Evolutionary conservation across 2,329 filamentous ascomycete species (phyloP), one percentile per base, ranked within the genome.

Genomic region (Apiospora rasikravindrae): DNA sequence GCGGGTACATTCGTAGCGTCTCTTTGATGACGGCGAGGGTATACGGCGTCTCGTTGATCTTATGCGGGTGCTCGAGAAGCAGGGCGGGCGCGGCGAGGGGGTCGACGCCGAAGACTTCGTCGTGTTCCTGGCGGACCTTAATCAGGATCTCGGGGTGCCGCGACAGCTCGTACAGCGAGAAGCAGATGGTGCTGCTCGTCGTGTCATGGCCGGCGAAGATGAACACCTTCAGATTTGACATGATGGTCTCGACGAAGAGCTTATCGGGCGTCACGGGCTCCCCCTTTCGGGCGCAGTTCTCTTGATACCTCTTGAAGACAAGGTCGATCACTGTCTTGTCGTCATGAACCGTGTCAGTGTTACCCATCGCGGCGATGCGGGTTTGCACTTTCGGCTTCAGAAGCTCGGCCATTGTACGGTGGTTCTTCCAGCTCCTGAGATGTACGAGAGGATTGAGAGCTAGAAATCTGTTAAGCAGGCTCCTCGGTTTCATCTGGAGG

Each of bases 1-100:
- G 82, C 0, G 88, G 87, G 72, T 85, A 87, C n/a, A 90, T 75
- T 2, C 88, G 83, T 2, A 90, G 80, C 0, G 83, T 82, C 78
- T 90, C 88, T 73, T 88, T 87, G 73, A 88, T 83, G 10, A 88
- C 83, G 47, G 86, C 87, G 5, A 78, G 80, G 3, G 87, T 88
- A 76, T 88, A 89, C 1, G 83, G 81, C 14, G 90, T 81, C 37
- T 83, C 79, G 77, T 86, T 88, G 71, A 90, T 80, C 7, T 86
- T 80, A 51, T 82, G 76, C 0, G 86, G 83, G 29, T 86, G 78
- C 5, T 81, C 73, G 29, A 80, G 77, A 19, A 89, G 79, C 33
- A 81, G 76, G 1, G 77, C 75, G 44, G 81, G 82, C 0, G 81
- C 81, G 4, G 78, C 77, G 6, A 79, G 76, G 16, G 80, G 76